A percentile compares a stretch with the other conserved stretches of the same genome.
Conservation (phyloP, 2,329 filamentous ascomycete genomes). For the Truncatella angustata region DNA sequence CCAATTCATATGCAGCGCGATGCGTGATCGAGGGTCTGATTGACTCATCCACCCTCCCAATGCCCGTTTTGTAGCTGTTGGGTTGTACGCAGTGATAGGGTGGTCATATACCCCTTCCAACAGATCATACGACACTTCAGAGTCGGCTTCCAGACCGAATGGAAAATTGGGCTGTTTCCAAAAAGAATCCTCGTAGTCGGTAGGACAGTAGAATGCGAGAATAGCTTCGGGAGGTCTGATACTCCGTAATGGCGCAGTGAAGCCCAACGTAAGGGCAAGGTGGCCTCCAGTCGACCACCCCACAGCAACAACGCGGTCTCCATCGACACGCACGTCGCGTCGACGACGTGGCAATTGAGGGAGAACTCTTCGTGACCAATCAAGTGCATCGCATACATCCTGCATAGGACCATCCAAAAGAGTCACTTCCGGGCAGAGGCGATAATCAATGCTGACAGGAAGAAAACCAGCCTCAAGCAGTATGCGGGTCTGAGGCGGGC, state of each 20-base stretch:
- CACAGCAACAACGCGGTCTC: slow-evolving; percentile 34
- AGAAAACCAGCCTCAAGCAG: slow-evolving; percentile 40
- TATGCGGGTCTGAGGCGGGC: slow-evolving; percentile 32
- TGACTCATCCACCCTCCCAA: slow-evolving; percentile 11
- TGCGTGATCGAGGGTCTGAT: slow-evolving; percentile 22
- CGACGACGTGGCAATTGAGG: slow-evolving; percentile 13
- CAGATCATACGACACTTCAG: slow-evolving; percentile 23
- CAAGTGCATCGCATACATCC: slow-evolving; percentile 41
- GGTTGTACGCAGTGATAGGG: no score
- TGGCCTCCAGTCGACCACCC: slow-evolving; percentile 50
- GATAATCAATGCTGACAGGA: slow-evolving; percentile 48
- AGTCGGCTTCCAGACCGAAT: slow-evolving; percentile 16
- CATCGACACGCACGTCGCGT: slow-evolving; percentile 24
- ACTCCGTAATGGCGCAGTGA: slow-evolving; percentile 27
- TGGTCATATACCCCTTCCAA: slow-evolving; percentile 23
- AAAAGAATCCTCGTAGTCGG: slow-evolving; percentile 18
- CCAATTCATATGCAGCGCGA: slow-evolving; percentile 31
- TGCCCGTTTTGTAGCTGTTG: slow-evolving; percentile 14
- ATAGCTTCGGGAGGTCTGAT: slow-evolving; percentile 39
- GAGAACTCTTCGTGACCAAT: slow-evolving; percentile 35
- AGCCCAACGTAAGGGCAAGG: slow-evolving; percentile 42
- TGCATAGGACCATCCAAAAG: slow-evolving; percentile 43
- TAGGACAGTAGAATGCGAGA: slow-evolving; percentile 42
- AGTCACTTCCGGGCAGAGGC: slow-evolving; percentile 46
- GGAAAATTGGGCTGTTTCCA: slow-evolving; percentile 15